phyloP scores from a whole-genome alignment of 495 filamentous ascomycete species.

The Neurospora sp. region DNA sequence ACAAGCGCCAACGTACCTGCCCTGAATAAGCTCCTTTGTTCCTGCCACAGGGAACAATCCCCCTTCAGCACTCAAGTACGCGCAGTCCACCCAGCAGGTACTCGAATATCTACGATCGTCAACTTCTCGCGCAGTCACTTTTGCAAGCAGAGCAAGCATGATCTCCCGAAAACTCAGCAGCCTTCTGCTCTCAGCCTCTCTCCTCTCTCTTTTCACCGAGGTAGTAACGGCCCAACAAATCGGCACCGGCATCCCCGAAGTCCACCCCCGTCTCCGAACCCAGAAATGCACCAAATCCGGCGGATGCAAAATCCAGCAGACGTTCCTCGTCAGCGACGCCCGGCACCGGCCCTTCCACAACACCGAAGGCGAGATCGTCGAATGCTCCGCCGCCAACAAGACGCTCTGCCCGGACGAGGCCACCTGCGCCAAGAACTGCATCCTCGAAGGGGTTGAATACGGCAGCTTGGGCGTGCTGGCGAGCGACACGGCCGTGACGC shows the following conservation, averaged over 20 bases:
- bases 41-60: neutral
- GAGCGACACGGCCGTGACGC: conserved; percentile 26
- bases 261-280: conserved; percentile 38
- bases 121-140: neutral
- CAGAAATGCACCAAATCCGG: conserved; percentile 37
- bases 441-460: conserved; percentile 38
- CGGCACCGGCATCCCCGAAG: conserved; percentile 31
- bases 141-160: neutral
- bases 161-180: neutral
- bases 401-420: conserved; percentile 39
- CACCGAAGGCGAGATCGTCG: conserved; percentile 21
- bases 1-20: neutral
- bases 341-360: conserved; percentile 38
- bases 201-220: conserved; percentile 3
- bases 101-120: neutral
- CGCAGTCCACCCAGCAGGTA: neutral
- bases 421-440: conserved; percentile 41
- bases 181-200: conserved; percentile 1
- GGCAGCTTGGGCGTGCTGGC: conserved; percentile 34
- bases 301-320: conserved; percentile 35
- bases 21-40: neutral
- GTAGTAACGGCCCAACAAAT: conserved; percentile 11
- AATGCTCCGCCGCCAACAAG: conserved; percentile 32
- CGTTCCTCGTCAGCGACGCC: conserved; percentile 40
- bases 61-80: neutral